Conservation (phyloP, 2,329 filamentous ascomycete species). For the Pseudocercospora vitis region DNA sequence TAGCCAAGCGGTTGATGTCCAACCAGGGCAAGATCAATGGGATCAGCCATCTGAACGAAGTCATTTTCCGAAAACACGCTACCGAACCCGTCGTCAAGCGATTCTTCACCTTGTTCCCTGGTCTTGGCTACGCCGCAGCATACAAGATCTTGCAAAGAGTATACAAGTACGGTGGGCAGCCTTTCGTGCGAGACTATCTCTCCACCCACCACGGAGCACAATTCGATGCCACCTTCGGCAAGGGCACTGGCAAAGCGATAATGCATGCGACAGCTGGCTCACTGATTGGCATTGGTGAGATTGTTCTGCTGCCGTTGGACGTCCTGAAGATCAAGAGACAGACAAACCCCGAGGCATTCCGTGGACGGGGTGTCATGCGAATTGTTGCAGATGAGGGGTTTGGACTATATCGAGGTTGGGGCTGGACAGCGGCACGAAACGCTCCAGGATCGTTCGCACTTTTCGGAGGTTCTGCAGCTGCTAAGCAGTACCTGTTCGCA, state of each 20-base stretch:
- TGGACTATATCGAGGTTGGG: slow-evolving; percentile 91
- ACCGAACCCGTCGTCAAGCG: slow-evolving; percentile 68
- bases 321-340: slow-evolving; percentile 99
- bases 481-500: slow-evolving; percentile 92
- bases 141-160: slow-evolving; percentile 98
- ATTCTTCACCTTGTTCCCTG: slow-evolving; percentile 94
- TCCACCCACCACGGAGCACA: slow-evolving; percentile 72
- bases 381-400: slow-evolving; percentile 95
- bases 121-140: slow-evolving; percentile 92
- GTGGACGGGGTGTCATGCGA: slow-evolving; percentile 83
- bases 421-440: slow-evolving; percentile 96
- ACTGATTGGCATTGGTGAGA: slow-evolving; percentile 95
- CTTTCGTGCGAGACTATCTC: slow-evolving; percentile 88
- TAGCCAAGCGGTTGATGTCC: slow-evolving; percentile 98
- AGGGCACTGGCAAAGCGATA: slow-evolving; percentile 96
- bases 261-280: slow-evolving; percentile 96
- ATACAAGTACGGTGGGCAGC: slow-evolving; percentile 99
- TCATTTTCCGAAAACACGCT: slow-evolving; percentile 92
- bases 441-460: slow-evolving; percentile 97
- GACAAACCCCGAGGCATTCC: slow-evolving; percentile 97
- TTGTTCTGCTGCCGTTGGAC: slow-evolving; percentile 89
- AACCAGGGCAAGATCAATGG: slow-evolving; percentile 75
- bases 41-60: slow-evolving; percentile 70
- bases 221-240: slow-evolving; percentile 89
- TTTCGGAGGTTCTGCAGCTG: slow-evolving; percentile 94